Evolutionary conservation across 441 rosid genomes (phyloP).

Genomic region (Capsella rubella): DNA sequence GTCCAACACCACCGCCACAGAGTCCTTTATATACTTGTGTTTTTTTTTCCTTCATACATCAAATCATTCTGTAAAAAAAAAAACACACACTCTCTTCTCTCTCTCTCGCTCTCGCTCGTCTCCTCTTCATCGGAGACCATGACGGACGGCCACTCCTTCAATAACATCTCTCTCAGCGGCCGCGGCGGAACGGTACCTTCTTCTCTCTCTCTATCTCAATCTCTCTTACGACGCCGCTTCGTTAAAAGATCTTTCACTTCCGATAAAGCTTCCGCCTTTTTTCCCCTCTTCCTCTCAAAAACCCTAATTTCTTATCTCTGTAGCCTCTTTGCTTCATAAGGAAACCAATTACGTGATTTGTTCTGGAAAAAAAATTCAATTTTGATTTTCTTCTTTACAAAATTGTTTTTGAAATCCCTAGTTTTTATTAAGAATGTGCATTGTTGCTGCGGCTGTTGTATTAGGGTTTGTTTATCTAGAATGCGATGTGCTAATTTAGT

Average conservation of each 20-base stretch:
- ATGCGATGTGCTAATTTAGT: not conserved
- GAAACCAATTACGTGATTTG: not conserved
- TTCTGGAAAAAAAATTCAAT: not conserved
- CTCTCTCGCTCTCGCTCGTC: not conserved
- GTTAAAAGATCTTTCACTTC: not conserved
- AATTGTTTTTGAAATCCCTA: not conserved
- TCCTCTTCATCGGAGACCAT: constrained; percentile 45
- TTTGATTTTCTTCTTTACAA: not conserved
- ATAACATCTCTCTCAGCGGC: constrained; percentile 86
- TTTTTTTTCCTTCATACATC: too few relatives aligned
- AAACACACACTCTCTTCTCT: not conserved
- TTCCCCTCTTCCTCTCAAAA: not conserved
- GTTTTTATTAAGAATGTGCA: too few relatives aligned
- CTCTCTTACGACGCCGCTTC: not conserved
- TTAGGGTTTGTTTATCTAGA: not conserved
- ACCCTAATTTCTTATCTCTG: constrained; percentile 34
- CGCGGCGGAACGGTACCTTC: constrained; percentile 82
- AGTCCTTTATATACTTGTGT: too few relatives aligned
- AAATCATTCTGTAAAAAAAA: too few relatives aligned
- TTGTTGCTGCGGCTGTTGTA: too few relatives aligned
- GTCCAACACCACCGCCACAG: too few relatives aligned
- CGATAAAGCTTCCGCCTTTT: not conserved
- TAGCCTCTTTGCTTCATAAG: not conserved
- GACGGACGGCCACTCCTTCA: constrained; percentile 84
- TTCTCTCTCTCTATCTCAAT: too few relatives aligned